Conservation (phyloP, 2,329 filamentous ascomycete genomes). For the Verticillium zaregamsianum region DNA sequence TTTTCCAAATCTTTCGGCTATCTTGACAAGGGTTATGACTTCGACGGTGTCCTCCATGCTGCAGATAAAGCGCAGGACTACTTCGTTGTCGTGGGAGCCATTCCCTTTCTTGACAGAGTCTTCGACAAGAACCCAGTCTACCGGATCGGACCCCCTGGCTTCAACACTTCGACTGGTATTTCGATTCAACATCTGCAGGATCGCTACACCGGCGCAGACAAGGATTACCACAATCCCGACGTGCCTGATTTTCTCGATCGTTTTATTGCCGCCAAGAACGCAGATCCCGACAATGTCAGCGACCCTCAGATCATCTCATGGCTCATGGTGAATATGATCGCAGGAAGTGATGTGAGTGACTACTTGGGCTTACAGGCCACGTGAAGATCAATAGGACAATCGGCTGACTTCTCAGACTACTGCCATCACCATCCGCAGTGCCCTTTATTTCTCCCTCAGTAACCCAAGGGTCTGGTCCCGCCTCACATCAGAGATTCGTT, state of each 20-base stretch:
- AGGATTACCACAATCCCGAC: slow-evolving; percentile 16
- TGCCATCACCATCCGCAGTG: slow-evolving; percentile 17
- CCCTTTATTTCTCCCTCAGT: slow-evolving; percentile 18
- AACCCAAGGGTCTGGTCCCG: slow-evolving; percentile 13
- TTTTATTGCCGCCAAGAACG: slow-evolving; percentile 33
- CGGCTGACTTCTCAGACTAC: slow-evolving; percentile 14
- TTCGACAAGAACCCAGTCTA: slow-evolving; percentile 35
- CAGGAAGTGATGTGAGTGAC: slow-evolving; percentile 8
- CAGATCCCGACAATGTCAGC: slow-evolving; percentile 26
- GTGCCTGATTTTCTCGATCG: slow-evolving; percentile 33
- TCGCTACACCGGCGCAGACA: slow-evolving; percentile 23
- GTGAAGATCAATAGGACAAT: too few species aligned
- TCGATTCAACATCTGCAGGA: slow-evolving; percentile 21
- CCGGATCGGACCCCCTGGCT: slow-evolving; percentile 25
- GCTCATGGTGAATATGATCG: slow-evolving; percentile 25
- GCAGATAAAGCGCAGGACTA: slow-evolving; percentile 28
- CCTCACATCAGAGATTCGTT: slow-evolving; percentile 12
- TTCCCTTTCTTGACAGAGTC: slow-evolving; percentile 26
- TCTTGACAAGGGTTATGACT: slow-evolving; percentile 30
- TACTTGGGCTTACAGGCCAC: background rate
- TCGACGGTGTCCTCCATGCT: slow-evolving; percentile 29
- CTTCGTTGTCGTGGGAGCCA: slow-evolving; percentile 21
- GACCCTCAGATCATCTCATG: slow-evolving; percentile 30
- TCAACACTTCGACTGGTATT: slow-evolving; percentile 22
- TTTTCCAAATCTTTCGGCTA: slow-evolving; percentile 38